phyloP scores from a whole-genome alignment of 2,329 filamentous ascomycete species.

The Scopulariopsis brevicaulis region DNA sequence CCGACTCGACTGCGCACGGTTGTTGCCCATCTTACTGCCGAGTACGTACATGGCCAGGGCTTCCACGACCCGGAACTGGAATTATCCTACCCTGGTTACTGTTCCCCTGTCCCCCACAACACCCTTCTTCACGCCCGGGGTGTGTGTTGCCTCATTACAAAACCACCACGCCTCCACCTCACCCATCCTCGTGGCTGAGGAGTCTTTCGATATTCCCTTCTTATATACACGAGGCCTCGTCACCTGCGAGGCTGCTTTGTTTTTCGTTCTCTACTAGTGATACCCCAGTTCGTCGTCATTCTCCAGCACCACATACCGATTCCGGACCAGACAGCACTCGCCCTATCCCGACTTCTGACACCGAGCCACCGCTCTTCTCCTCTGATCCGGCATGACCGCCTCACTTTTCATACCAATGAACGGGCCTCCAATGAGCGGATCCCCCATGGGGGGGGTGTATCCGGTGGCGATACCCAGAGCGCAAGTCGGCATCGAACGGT shows the following conservation, averaged over 20 bases:
- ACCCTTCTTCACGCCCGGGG: neutral
- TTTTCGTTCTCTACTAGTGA: neutral
- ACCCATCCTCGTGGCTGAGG: neutral
- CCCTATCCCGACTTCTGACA: neutral
- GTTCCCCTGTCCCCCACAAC: neutral
- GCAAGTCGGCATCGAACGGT: constrained; percentile 70
- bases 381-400: constrained; percentile 21
- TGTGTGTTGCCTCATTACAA: neutral
- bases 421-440: constrained; percentile 27
- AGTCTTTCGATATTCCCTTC: neutral
- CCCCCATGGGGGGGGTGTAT: constrained; percentile 30
- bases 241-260: neutral
- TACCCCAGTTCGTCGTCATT: neutral
- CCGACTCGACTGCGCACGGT: neutral
- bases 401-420: constrained; percentile 28
- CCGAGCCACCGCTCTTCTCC: neutral
- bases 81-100: neutral
- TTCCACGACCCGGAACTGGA: neutral
- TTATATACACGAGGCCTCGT: neutral
- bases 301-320: neutral
- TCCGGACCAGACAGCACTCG: neutral
- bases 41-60: neutral
- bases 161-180: neutral
- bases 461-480: constrained; percentile 55
- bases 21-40: neutral